These are phyloP conservation scores for Helminthosporium solani DNA, from an alignment of 2,329 filamentous ascomycete species.

Conservation along the genomic window DNA sequence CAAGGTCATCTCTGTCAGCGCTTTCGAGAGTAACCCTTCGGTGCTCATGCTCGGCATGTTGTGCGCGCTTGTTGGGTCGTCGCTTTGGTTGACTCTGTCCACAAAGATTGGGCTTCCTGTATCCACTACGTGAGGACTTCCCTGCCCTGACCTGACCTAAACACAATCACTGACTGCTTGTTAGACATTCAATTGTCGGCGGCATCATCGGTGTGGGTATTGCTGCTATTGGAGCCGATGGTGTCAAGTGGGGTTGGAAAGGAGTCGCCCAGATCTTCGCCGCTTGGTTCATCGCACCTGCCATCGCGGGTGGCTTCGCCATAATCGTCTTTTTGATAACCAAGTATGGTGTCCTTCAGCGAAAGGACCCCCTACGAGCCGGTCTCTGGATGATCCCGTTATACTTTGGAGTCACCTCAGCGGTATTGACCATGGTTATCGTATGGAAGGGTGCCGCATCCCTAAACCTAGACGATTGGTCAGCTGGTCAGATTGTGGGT, in stretches of 20 bases:
- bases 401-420: constrained; percentile 59
- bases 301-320: constrained; percentile 55
- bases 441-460: constrained; percentile 50
- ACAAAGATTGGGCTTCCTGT: constrained; percentile 56
- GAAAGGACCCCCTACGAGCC: constrained; percentile 54
- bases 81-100: constrained; percentile 55
- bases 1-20: constrained; percentile 48
- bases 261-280: constrained; percentile 60
- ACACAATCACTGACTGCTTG: not conserved
- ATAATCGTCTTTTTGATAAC: constrained; percentile 58
- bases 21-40: constrained; percentile 48
- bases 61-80: constrained; percentile 54
- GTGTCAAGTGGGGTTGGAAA: constrained; percentile 58
- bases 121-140: constrained; percentile 47
- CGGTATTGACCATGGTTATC: constrained; percentile 51
- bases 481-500: constrained; percentile 49
- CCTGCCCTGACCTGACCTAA: not conserved
- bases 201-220: constrained; percentile 49
- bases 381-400: constrained; percentile 57
- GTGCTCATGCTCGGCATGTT: constrained; percentile 58
- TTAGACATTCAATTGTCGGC: constrained; percentile 45
- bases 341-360: constrained; percentile 58
- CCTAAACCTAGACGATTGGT: constrained; percentile 50
- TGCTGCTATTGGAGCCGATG: constrained; percentile 54
- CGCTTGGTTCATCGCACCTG: constrained; percentile 62